Percentiles rank a stretch among this genome's conserved stretches.
Evolutionary conservation across 768 basidiomycete genomes (phyloP).

Genomic region (Crepidotus variabilis): DNA sequence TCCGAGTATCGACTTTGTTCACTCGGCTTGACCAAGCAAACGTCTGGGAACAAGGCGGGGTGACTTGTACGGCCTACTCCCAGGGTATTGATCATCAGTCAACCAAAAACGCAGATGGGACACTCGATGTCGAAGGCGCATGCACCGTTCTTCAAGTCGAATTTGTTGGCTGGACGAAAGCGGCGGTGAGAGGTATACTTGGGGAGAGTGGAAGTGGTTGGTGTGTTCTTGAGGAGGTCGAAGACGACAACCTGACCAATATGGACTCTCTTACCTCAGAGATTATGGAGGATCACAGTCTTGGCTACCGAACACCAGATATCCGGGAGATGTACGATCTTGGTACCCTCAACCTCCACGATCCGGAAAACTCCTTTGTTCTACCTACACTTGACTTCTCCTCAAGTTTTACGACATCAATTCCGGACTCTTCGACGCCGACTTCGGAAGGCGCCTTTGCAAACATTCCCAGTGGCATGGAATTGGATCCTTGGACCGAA

Average conservation of each 20-base stretch:
- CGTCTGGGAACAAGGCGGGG: constrained; percentile 63
- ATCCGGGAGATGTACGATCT: background rate
- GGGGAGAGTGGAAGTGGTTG: constrained; percentile 73
- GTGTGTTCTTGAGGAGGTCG: constrained; percentile 67
- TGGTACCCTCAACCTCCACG: background rate
- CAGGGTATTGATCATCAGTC: constrained; percentile 25
- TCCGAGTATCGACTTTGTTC: constrained; percentile 68
- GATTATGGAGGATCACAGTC: constrained; percentile 22
- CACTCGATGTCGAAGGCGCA: constrained; percentile 38
- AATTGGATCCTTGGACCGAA: constrained; percentile 22
- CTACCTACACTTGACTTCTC: constrained; percentile 78
- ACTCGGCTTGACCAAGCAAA: constrained; percentile 63
- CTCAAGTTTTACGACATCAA: constrained; percentile 34
- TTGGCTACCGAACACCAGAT: background rate
- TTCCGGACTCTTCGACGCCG: constrained; percentile 9
- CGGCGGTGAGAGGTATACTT: constrained; percentile 60
- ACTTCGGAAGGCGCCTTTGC: constrained; percentile 7
- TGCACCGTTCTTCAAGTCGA: constrained; percentile 66
- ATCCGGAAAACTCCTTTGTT: background rate
- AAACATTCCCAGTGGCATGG: constrained; percentile 6
- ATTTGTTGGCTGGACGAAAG: constrained; percentile 71
- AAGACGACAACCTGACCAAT: constrained; percentile 18
- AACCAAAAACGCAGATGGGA: constrained; percentile 4
- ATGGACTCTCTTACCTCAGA: constrained; percentile 18
- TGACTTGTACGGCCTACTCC: constrained; percentile 60